Percentiles rank a stretch among this genome's conserved stretches.
These are phyloP conservation scores for Pseudodiploospora longispora DNA, from an alignment of 2,329 filamentous ascomycete species.

Conservation along the genomic window DNA sequence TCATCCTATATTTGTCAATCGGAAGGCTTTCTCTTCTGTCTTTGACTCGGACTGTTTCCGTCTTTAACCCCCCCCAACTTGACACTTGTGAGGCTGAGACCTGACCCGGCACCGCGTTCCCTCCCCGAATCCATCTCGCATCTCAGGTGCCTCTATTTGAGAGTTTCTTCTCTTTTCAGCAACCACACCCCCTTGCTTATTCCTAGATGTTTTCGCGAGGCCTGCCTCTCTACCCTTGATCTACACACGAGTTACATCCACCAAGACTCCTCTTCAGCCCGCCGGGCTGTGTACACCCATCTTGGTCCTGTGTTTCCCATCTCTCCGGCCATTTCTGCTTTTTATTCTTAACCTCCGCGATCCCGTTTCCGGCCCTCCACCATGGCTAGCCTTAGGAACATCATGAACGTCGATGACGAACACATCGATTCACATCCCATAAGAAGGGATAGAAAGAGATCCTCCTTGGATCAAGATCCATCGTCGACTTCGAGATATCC, in stretches of 20 bases:
- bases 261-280: constrained; percentile 23
- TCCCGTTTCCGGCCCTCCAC: constrained; percentile 24
- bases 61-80: not conserved
- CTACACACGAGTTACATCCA: constrained; percentile 15
- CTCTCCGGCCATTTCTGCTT: constrained; percentile 21
- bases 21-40: not conserved
- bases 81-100: constrained; percentile 6
- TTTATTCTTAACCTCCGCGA: constrained; percentile 17
- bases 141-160: constrained; percentile 1
- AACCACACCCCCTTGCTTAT: constrained; percentile 12
- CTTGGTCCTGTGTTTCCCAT: constrained; percentile 25
- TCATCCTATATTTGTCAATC: constrained; percentile 7
- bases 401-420: constrained; percentile 49
- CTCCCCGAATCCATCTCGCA: constrained; percentile 4
- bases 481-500: constrained; percentile 32
- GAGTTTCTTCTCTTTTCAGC: constrained; percentile 10
- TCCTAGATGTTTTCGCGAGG: constrained; percentile 15
- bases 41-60: constrained; percentile 1
- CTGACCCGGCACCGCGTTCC: constrained; percentile 2
- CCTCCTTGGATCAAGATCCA: constrained; percentile 20
- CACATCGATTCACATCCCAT: constrained; percentile 32
- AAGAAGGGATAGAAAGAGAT: constrained; percentile 37
- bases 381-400: constrained; percentile 49
- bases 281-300: constrained; percentile 39
- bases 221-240: constrained; percentile 24